These are phyloP conservation scores for Pyracantha coccinea DNA, from an alignment of 331 rosid species.

Conservation along the genomic window DNA sequence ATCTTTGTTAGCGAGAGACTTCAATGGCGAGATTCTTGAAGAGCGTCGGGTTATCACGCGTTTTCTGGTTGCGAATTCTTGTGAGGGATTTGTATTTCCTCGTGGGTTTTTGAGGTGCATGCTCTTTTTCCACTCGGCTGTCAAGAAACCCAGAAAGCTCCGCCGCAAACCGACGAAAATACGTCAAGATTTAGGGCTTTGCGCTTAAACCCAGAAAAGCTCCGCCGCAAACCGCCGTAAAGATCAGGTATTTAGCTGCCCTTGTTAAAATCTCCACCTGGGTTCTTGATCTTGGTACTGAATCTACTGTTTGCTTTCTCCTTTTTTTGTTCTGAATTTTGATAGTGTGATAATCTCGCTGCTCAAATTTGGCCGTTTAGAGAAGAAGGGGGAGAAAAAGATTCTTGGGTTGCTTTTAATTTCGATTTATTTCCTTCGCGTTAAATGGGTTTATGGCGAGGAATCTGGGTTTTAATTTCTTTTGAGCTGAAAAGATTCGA, in stretches of 20 bases:
- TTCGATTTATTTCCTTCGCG: constrained; percentile 8
- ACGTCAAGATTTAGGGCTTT: constrained; percentile 17
- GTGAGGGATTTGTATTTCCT: constrained; percentile 19
- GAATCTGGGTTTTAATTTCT: constrained; percentile 22
- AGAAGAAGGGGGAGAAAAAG: constrained; percentile 8
- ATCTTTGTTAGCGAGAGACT: background rate
- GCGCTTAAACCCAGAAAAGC: constrained; percentile 2
- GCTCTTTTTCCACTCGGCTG: constrained; percentile 17
- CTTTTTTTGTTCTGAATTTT: background rate
- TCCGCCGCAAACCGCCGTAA: background rate
- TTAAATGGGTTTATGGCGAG: constrained; percentile 9
- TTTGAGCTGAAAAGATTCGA: constrained; percentile 32
- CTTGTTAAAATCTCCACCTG: constrained; percentile 12
- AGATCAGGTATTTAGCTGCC: constrained; percentile 47
- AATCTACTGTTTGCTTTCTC: background rate
- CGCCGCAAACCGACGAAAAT: background rate
- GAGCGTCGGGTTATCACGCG: constrained; percentile 25
- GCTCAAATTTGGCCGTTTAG: constrained; percentile 24
- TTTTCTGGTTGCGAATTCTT: constrained; percentile 17
- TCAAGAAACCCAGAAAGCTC: background rate
- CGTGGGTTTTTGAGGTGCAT: constrained; percentile 25
- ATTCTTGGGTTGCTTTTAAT: constrained; percentile 13
- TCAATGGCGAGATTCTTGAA: constrained; percentile 38
- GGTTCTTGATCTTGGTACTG: constrained; percentile 35
- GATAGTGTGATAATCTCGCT: background rate